phyloP scores from a whole-genome alignment of 805 yeast species.

The Wickerhamiella spandovensis region DNA sequence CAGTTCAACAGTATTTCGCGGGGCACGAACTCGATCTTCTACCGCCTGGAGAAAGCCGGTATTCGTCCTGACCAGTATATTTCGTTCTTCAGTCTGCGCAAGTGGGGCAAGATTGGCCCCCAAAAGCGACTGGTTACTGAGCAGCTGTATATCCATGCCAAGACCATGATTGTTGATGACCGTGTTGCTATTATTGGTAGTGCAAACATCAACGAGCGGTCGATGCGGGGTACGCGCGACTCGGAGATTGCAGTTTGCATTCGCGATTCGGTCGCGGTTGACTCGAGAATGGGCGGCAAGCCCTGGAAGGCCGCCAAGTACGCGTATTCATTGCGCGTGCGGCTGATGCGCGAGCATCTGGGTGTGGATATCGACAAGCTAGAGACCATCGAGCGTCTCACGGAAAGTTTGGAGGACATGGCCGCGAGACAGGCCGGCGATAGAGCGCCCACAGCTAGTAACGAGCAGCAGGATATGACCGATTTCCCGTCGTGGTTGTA shows the following conservation, averaged over 20 bases:
- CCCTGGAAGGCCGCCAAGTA: conserved; percentile 74
- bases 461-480: not conserved
- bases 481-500: conserved; percentile 15
- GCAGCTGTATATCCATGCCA: conserved; percentile 88
- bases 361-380: conserved; percentile 52
- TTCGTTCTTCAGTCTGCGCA: conserved; percentile 79
- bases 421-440: conserved; percentile 1
- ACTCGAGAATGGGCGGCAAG: conserved; percentile 65
- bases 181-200: conserved; percentile 89
- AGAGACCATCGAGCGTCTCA: conserved; percentile 17
- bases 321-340: conserved; percentile 76
- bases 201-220: conserved; percentile 93
- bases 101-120: conserved; percentile 90
- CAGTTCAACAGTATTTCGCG: conserved; percentile 88
- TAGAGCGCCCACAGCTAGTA: not conserved
- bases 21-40: conserved; percentile 79
- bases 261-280: conserved; percentile 47
- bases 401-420: conserved; percentile 7
- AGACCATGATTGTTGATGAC: conserved; percentile 84
- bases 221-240: conserved; percentile 88
- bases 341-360: conserved; percentile 92
- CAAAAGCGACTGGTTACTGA: conserved; percentile 66
- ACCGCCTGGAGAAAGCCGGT: conserved; percentile 61
- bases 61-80: conserved; percentile 83
- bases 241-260: conserved; percentile 87